Conservation (phyloP, 352 stramenopile species). For the Saprolegnia diclina region DNA sequence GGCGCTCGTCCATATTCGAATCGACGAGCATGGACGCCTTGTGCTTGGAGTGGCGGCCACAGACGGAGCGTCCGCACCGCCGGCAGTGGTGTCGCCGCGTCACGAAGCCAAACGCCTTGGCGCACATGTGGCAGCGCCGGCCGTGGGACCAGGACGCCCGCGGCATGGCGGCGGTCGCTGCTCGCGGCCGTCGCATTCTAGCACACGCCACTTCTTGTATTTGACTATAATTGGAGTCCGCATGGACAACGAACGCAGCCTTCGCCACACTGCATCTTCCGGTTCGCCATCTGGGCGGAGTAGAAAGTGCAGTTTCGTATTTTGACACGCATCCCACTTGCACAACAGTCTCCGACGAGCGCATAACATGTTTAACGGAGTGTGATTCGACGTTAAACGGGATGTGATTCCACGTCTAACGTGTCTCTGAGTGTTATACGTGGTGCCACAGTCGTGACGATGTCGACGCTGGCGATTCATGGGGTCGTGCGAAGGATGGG, state of each 20-base stretch:
- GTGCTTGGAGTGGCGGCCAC: constrained; percentile 57
- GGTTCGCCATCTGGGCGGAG: not conserved
- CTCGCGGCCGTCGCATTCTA: not conserved
- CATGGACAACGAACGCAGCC: not conserved
- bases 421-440: no score
- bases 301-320: not conserved
- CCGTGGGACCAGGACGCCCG: constrained; percentile 50
- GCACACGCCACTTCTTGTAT: no score
- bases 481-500: no score
- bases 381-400: no score
- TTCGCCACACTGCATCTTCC: not conserved
- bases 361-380: no score
- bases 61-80: constrained; percentile 75
- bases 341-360: not conserved
- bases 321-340: not conserved
- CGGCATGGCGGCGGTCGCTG: constrained; percentile 30
- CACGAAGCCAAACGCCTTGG: constrained; percentile 70
- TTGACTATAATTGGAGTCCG: no score
- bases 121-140: constrained; percentile 57
- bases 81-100: constrained; percentile 74
- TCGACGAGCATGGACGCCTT: constrained; percentile 41
- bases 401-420: no score
- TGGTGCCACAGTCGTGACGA: no score
- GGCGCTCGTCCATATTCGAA: constrained; percentile 30
- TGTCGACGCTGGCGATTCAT: no score